Evolutionary conservation across 106 monocot species (phyloP), one percentile per base, ranked within the genome.

Genomic region (Allium fistulosum): DNA sequence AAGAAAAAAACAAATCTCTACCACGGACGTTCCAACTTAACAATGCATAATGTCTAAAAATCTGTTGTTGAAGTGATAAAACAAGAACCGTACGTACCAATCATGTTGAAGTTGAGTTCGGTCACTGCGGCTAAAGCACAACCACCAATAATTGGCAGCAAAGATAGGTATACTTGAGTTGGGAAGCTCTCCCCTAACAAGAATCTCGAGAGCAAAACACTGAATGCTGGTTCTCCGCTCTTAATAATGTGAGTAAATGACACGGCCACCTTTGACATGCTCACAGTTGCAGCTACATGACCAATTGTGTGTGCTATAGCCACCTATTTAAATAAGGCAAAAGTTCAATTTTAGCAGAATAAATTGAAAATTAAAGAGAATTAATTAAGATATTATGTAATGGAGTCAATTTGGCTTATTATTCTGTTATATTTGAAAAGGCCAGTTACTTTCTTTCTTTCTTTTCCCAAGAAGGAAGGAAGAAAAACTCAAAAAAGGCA

Each of bases 61-160:
- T 0, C 52, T 53, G 0, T 15, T 55, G 53, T 11, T 8, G 7
- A 55, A 55, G 51, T 14, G 61, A 14, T 9, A 61, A 61, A 16
- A 27, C 11, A 7, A 47, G 27, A 7, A 46, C 11, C 7, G 17
- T 10, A 26, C 80, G 71, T 65, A 95, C 94, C 95, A 51, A 50
- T 88, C 91, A 96, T 96, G 80, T 96, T 91, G 63, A 96, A 96
- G 58, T 96, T 91, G 70, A 96, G 85, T 76, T 96, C 95, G 7
- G 95, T 96, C 7, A 84, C 71, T 0, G 95, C 95, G 5, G 95
- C 86, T 9, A 96, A 75, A 17, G 85, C 81, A 63, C 95, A 96
- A 26, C 95, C 95, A 1, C 95, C 95, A n/a, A 96, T 96, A 69
- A 96, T 96, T 12, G 95, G 95, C 46, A 91, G 4, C 28, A 96